These are phyloP conservation scores for Russula dissimulans DNA, from an alignment of 768 basidiomycete species.

Conservation along the genomic window DNA sequence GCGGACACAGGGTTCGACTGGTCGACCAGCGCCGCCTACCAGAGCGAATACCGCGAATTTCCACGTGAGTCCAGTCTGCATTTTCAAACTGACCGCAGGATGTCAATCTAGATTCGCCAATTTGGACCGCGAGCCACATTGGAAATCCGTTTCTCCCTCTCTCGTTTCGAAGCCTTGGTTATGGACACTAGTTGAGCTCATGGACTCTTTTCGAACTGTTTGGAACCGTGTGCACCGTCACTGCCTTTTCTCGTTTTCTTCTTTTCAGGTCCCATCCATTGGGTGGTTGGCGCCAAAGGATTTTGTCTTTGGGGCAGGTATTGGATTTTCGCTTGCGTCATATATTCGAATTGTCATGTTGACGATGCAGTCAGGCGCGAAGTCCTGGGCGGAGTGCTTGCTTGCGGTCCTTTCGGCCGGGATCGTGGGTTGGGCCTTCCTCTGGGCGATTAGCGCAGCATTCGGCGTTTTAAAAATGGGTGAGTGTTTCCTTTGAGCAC, in stretches of 20 bases:
- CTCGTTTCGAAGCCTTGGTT: not conserved
- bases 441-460: not conserved
- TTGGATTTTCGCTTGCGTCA: not conserved
- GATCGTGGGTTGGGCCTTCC: not conserved
- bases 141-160: not conserved
- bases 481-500: not conserved
- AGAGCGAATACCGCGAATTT: not conserved
- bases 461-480: not conserved
- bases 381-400: not conserved
- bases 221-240: not conserved
- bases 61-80: not conserved
- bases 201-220: slow-evolving; percentile 5
- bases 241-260: slow-evolving; percentile 1
- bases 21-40: not conserved
- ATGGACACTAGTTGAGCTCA: slow-evolving; percentile 2
- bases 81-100: not conserved
- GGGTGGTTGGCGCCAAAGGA: not conserved
- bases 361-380: not conserved
- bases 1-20: not conserved
- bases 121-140: not conserved
- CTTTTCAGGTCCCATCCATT: not conserved
- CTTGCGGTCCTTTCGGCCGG: slow-evolving; percentile 11
- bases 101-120: not conserved
- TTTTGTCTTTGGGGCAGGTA: not conserved
- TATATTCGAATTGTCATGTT: not conserved